Evolutionary conservation across 805 yeast species (phyloP), one percentile per base, ranked within the genome.

Genomic region (Cyberlindnera samutprakarnensis): DNA sequence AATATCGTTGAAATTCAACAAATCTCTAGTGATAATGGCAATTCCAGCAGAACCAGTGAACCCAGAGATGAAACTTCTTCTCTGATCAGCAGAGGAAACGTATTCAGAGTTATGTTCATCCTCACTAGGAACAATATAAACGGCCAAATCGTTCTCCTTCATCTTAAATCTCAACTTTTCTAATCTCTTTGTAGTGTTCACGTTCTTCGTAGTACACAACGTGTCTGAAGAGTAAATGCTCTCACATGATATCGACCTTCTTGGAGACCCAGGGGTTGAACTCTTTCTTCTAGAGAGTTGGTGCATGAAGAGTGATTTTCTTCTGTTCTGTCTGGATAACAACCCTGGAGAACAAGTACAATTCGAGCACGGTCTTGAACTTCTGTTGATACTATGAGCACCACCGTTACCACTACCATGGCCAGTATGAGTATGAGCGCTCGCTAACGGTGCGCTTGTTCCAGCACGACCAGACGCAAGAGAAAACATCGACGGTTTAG

Each of bases 31-130:
- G 14, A 90, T 68, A n/a, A 92, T 70, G 1, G 95, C 96, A 15
- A 85, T 63, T 16, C 97, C 98, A 2, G 96, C 94, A 30, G 90
- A 78, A 1, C 97, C 98, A 10, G 90, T 80, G 59, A 90, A 90
- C 0, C 87, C 96, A 6, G 88, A 71, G 18, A 90, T 80, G 47
- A 69, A 90, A 33, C 74, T 80, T 36, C 96, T 67, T 45, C 96
- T 72, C 52, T 80, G 84, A 54, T 90, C 97, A 11, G 79, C 73
- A 2, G 69, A 61, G 0, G 92, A 71, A 7, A 90, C 90, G 47
- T 88, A 88, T 59, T 90, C 98, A 18, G 88, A 76, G 55, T 82
- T 90, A 56, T 90, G 98, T 46, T 84, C 95, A 53, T 90, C 98
- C 53, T 86, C 96, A 25, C 94, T 78, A 14, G 90, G 86, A 8